phyloP scores from a whole-genome alignment of 441 rosid species.

The Monsonia emarginata region DNA sequence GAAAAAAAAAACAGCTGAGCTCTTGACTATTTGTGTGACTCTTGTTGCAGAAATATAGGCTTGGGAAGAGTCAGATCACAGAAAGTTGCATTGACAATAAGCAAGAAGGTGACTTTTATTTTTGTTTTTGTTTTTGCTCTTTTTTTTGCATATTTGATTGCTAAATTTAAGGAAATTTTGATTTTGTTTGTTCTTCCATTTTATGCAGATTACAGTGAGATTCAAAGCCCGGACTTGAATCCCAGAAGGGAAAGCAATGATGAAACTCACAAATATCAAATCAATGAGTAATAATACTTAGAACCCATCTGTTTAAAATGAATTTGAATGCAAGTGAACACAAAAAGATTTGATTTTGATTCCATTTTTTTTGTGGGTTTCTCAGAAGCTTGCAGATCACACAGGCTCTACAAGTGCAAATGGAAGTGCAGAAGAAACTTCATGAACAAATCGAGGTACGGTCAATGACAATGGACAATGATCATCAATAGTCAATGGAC shows the following conservation, averaged over 20 bases:
- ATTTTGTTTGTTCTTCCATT: constrained; percentile 13
- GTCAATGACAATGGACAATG: neutral
- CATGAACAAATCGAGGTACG: constrained; percentile 88
- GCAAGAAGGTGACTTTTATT: constrained; percentile 36
- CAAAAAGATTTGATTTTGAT: constrained; percentile 2
- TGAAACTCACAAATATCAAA: constrained; percentile 32
- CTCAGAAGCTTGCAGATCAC: constrained; percentile 58
- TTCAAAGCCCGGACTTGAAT: constrained; percentile 31
- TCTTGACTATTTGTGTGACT: constrained; percentile 10
- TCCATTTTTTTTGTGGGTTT: constrained; percentile 22
- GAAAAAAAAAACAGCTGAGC: neutral
- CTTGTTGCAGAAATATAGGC: constrained; percentile 68
- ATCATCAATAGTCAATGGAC: no score
- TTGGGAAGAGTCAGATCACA: constrained; percentile 61
- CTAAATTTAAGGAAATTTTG: neutral
- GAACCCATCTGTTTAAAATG: constrained; percentile 1
- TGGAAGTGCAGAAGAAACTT: constrained; percentile 89
- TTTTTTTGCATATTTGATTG: neutral
- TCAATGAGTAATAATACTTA: constrained; percentile 49
- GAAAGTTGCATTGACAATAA: constrained; percentile 34
- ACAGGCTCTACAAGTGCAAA: constrained; percentile 74
- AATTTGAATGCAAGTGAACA: constrained; percentile 12
- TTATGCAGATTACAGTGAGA: constrained; percentile 51
- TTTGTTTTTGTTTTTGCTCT: neutral
- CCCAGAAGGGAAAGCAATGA: constrained; percentile 23